A percentile compares a stretch with the other conserved stretches of the same genome.
These are phyloP conservation scores for Delonix regia DNA, from an alignment of 306 rosid species.

Conservation along the genomic window DNA sequence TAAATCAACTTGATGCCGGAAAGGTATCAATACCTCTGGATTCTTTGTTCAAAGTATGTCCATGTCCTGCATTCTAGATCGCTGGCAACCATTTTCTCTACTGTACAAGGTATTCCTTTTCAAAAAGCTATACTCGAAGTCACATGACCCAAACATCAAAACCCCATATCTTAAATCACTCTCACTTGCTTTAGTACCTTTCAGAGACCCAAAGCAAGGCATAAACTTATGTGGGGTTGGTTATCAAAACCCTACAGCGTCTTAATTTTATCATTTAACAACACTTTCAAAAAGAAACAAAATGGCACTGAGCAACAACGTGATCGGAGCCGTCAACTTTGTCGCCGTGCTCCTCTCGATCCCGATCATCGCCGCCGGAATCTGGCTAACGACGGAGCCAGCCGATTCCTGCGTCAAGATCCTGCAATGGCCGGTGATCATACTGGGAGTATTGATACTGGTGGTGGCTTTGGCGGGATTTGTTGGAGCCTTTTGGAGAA, in stretches of 20 bases:
- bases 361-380: conserved; percentile 80
- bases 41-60: conserved; percentile 37
- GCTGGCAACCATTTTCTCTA: conserved; percentile 34
- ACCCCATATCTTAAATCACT: conserved; percentile 22
- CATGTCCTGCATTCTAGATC: background rate
- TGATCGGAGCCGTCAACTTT: conserved; percentile 77
- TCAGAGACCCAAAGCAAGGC: conserved; percentile 48
- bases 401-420: conserved; percentile 80
- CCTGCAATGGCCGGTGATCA: conserved; percentile 80
- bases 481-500: conserved; percentile 76
- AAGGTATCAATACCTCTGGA: conserved; percentile 7
- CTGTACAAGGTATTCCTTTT: conserved; percentile 47
- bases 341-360: conserved; percentile 78
- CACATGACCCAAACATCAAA: conserved; percentile 29
- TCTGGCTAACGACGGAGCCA: conserved; percentile 78
- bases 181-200: conserved; percentile 36
- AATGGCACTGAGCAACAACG: conserved; percentile 79
- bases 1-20: background rate
- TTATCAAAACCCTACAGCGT: background rate
- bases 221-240: conserved; percentile 37
- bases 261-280: background rate
- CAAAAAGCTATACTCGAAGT: conserved; percentile 31
- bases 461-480: conserved; percentile 74
- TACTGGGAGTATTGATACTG: conserved; percentile 62
- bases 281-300: background rate